A percentile compares a stretch with the other conserved stretches of the same genome.
These are phyloP conservation scores for Hymenoscyphus linearis DNA, from an alignment of 2,329 filamentous ascomycete species.

Conservation along the genomic window DNA sequence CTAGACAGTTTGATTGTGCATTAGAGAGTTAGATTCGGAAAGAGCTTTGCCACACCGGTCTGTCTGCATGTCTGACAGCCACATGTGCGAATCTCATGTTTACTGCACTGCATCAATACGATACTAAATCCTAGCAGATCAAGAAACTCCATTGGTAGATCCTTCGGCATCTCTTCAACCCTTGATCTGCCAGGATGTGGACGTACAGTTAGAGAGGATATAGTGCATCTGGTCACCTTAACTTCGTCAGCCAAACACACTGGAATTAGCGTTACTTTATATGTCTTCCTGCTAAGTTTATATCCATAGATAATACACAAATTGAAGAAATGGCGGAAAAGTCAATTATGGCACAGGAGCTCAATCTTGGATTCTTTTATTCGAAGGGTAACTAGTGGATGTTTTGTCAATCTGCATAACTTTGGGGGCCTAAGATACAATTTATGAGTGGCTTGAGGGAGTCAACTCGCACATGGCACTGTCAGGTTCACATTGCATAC, in stretches of 20 bases:
- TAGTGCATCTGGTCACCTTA: background rate
- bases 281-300: background rate
- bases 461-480: background rate
- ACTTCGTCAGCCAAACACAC: background rate
- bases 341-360: background rate
- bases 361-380: background rate
- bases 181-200: background rate
- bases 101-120: background rate
- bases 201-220: background rate
- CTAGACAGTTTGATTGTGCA: too few relatives aligned
- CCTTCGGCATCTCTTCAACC: background rate
- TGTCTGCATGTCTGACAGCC: background rate
- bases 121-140: background rate
- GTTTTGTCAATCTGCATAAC: background rate
- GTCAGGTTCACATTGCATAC: background rate
- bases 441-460: background rate
- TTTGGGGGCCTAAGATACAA: background rate
- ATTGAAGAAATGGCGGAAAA: background rate
- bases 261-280: background rate
- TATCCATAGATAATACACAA: background rate
- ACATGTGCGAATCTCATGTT: background rate
- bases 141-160: background rate
- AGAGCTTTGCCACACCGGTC: background rate
- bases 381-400: background rate
- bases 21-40: background rate